These are phyloP conservation scores for Aspergillus tubingensis DNA, from an alignment of 2,329 filamentous ascomycete species.

Conservation along the genomic window DNA sequence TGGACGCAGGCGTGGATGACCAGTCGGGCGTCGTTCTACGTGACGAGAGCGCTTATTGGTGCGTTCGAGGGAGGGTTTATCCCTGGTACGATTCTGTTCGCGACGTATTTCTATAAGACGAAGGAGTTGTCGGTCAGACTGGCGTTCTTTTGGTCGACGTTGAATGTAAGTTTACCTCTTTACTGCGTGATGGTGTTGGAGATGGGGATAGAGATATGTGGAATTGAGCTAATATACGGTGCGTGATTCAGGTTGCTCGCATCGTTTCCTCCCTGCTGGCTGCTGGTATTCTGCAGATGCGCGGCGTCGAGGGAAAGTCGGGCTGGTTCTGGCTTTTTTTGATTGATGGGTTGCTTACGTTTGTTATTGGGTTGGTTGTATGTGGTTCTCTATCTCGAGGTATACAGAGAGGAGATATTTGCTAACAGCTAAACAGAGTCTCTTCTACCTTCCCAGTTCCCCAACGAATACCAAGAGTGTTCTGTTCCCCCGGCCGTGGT, in stretches of 20 bases:
- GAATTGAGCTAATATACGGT: too few species aligned
- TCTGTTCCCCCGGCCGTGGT: slow-evolving; percentile 27
- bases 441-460: slow-evolving; percentile 32
- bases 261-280: slow-evolving; percentile 43
- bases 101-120: slow-evolving; percentile 47
- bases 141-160: slow-evolving; percentile 47
- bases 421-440: slow-evolving; percentile 18
- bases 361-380: slow-evolving; percentile 42
- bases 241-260: slow-evolving; percentile 25
- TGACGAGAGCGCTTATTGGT: slow-evolving; percentile 44
- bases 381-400: slow-evolving; percentile 21
- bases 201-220: too few species aligned
- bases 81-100: slow-evolving; percentile 42
- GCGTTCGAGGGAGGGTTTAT: slow-evolving; percentile 41
- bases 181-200: too few species aligned
- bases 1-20: slow-evolving; percentile 39
- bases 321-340: slow-evolving; percentile 49
- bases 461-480: slow-evolving; percentile 31
- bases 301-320: slow-evolving; percentile 42
- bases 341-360: slow-evolving; percentile 48
- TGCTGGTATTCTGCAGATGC: slow-evolving; percentile 45
- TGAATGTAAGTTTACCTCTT: slow-evolving; percentile 27
- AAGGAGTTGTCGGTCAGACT: slow-evolving; percentile 46
- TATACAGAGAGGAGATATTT: too few species aligned
- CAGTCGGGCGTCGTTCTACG: slow-evolving; percentile 38